A percentile compares a stretch with the other conserved stretches of the same genome.
Conservation (phyloP, 768 basidiomycete species). For the Lactarius indigo region DNA sequence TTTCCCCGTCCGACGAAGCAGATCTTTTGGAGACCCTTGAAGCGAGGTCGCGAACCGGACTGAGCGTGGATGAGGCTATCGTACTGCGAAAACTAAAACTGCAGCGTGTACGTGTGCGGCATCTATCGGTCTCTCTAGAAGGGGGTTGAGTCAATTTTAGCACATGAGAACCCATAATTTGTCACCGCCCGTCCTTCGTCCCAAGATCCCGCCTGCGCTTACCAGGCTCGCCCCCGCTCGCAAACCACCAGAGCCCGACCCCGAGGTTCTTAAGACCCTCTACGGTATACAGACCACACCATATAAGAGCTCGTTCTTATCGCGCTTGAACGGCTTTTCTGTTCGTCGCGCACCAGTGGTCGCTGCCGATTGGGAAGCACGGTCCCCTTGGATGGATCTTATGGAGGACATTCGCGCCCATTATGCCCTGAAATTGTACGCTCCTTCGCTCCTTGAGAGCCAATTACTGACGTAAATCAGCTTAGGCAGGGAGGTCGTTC, state of each 20-base stretch:
- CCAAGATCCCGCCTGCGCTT: conserved; percentile 28
- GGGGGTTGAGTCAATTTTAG: neutral
- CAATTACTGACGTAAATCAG: conserved; percentile 35
- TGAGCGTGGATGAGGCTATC: conserved; percentile 18
- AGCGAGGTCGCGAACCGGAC: neutral
- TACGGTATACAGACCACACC: conserved; percentile 57
- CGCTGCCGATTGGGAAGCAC: conserved; percentile 69
- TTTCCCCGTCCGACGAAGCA: conserved; percentile 19
- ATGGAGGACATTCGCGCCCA: conserved; percentile 72
- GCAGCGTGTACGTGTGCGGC: conserved; percentile 15
- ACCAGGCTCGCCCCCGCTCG: conserved; percentile 36
- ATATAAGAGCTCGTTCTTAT: conserved; percentile 62
- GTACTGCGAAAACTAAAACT: conserved; percentile 26
- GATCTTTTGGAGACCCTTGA: conserved; percentile 14
- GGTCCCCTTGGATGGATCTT: conserved; percentile 69
- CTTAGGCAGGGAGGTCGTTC: conserved; percentile 47
- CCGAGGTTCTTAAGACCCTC: conserved; percentile 48
- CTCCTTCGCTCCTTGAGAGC: conserved; percentile 6
- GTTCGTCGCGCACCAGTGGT: conserved; percentile 39
- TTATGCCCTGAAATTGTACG: conserved; percentile 58
- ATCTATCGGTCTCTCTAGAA: neutral
- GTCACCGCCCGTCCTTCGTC: conserved; percentile 19
- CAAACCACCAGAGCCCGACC: conserved; percentile 28
- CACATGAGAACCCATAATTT: conserved; percentile 28
- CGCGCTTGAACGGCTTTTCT: conserved; percentile 51